phyloP scores from a whole-genome alignment of 495 filamentous ascomycete genomes.

The Sporormia fimetaria region DNA sequence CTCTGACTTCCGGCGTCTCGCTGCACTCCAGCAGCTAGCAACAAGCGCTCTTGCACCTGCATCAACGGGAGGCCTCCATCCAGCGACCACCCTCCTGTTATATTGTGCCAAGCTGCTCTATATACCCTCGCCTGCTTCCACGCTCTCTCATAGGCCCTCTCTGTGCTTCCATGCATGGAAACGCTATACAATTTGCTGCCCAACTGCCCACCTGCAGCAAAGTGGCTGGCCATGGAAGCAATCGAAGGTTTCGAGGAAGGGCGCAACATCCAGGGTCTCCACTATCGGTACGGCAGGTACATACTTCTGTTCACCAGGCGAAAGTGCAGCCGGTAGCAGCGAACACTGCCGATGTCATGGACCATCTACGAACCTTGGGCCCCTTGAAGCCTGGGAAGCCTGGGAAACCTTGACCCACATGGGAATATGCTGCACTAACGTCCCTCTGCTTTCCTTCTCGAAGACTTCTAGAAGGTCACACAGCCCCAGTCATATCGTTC shows the following conservation, averaged over 20 bases:
- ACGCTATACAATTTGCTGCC: slow-evolving; percentile 17
- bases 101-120: slow-evolving; percentile 14
- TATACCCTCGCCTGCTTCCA: slow-evolving; percentile 12
- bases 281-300: too few relatives aligned
- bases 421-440: background rate
- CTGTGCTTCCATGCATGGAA: slow-evolving; percentile 8
- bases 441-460: background rate
- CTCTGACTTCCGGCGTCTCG: too few relatives aligned
- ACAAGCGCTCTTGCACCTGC: slow-evolving; percentile 15
- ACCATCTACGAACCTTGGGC: background rate
- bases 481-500: too few relatives aligned
- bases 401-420: background rate
- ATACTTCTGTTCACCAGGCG: too few relatives aligned
- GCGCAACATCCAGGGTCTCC: slow-evolving; percentile 18
- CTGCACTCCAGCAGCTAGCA: slow-evolving; percentile 8
- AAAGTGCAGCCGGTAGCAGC: background rate
- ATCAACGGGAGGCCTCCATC: slow-evolving; percentile 9
- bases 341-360: background rate
- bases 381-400: background rate
- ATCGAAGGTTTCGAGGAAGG: slow-evolving; percentile 16
- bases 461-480: too few relatives aligned
- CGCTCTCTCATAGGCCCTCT: slow-evolving; percentile 5
- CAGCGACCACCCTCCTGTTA: slow-evolving; percentile 4
- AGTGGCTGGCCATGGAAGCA: slow-evolving; percentile 3
- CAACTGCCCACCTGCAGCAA: slow-evolving; percentile 7